Evolutionary conservation across 164 flowering plant species (phyloP), one percentile per base, ranked within the genome.

Genomic region (Chimonanthus praecox): DNA sequence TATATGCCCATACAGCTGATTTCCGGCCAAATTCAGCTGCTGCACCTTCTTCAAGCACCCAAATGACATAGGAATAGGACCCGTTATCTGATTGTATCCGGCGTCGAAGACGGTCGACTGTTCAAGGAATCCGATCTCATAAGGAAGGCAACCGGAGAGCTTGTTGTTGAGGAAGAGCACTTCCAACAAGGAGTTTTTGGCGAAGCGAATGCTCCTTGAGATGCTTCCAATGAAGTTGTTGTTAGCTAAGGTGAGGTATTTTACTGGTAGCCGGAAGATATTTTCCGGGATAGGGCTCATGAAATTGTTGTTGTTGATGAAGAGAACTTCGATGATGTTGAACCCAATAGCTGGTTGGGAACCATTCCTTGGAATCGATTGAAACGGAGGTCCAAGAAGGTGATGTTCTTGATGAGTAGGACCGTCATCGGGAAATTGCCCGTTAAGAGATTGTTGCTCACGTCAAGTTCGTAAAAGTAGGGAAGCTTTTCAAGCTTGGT

Each of bases 111-210:
- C 84, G 0, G 75, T 77, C 4, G 82, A 60, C 9, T 75, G 9
- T n/a, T 58, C 64, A 70, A 89, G 72, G 43, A 68, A 61, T 18
- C 93, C 93, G 7, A 89, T 84, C 70, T 89, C 88, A 64, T 74
- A 82, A 0, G 93, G 93, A 5, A 89, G 75, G 65, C 90, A 86
- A 68, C 90, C 89, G 1, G 86, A 63, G 5, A 89, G 75, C 44
- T 33, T 10, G 83, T 87, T 87, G 75, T 79, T 77, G 62, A 89
- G 67, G 72, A 89, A 75, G 5, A 89, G 83, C 1, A 85, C 77
- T 62, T 89, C 91, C 0, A 18, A 47, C n/a, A 89, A 70, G 0
- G 79, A 79, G 1, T 60, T 6, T 2, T 70, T 47, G 20, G 85
- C 79, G 49, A 58, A 43, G 15, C 85, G 84, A 3, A 88, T 80